Evolutionary conservation across 1,284 basidiomycete species (phyloP).

Genomic region (Exsudoporus floridanus): DNA sequence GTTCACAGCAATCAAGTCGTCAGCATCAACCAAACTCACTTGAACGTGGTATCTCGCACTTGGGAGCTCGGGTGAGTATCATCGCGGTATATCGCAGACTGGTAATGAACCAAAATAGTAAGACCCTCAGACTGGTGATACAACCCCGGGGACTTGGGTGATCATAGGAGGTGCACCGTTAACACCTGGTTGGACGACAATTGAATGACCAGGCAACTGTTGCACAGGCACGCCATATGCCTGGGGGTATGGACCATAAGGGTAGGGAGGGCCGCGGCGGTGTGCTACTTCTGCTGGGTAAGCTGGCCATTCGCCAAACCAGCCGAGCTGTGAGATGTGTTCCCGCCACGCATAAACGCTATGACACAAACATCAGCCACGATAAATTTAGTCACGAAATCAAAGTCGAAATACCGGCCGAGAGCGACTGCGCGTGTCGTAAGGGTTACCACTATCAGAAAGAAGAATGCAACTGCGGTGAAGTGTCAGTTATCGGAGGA

Average conservation of each 20-base stretch:
- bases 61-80: not conserved
- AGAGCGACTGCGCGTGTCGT: constrained; percentile 44
- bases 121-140: constrained; percentile 28
- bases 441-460: constrained; percentile 45
- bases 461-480: constrained; percentile 42
- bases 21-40: constrained; percentile 3
- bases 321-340: constrained; percentile 50
- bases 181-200: constrained; percentile 66
- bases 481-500: constrained; percentile 38
- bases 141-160: constrained; percentile 55
- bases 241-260: constrained; percentile 24
- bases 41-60: not conserved
- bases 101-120: not conserved
- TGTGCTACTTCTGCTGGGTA: constrained; percentile 33
- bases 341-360: constrained; percentile 47
- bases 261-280: constrained; percentile 20
- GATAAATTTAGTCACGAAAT: not conserved
- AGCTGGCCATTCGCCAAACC: constrained; percentile 52
- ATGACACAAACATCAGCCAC: constrained; percentile 3
- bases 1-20: constrained; percentile 9
- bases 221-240: constrained; percentile 37
- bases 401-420: constrained; percentile 34
- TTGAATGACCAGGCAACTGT: constrained; percentile 60
- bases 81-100: not conserved
- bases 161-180: constrained; percentile 62